A percentile compares a stretch with the other conserved stretches of the same genome.
Evolutionary conservation across 305 asterid species (phyloP).

Genomic region (Solanum hybrid): DNA sequence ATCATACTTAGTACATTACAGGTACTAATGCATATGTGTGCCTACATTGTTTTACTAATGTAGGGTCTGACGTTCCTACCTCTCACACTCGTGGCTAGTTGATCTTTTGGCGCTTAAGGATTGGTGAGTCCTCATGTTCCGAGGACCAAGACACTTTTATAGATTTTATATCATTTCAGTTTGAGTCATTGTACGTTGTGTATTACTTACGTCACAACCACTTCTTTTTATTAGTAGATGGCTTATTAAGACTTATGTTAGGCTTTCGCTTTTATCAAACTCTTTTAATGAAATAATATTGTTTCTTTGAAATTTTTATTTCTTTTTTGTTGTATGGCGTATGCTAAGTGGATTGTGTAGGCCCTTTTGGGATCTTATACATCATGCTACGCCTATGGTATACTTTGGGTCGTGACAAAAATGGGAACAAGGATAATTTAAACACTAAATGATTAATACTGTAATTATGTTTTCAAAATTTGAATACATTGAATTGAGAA

Average conservation of each 20-base stretch:
- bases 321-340: not conserved
- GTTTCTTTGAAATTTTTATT: not conserved
- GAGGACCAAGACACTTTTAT: not conserved
- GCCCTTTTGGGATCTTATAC: not conserved
- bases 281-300: not conserved
- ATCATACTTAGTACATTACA: not conserved
- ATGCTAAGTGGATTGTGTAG: not conserved
- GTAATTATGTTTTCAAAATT: too few relatives aligned
- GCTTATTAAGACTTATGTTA: too few relatives aligned
- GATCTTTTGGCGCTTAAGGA: not conserved
- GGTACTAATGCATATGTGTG: not conserved
- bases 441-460: too few relatives aligned
- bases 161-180: too few relatives aligned
- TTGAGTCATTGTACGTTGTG: not conserved
- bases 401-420: not conserved
- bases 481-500: not conserved
- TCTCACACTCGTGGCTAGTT: not conserved
- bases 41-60: too few relatives aligned
- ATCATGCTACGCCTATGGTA: not conserved
- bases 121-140: not conserved
- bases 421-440: not conserved
- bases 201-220: not conserved
- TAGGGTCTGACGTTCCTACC: too few relatives aligned
- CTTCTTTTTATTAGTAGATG: not conserved
- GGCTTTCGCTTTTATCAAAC: too few relatives aligned